Percentiles rank a stretch among this genome's conserved stretches.
These are phyloP conservation scores for Pelargonium nanum DNA, from an alignment of 345 rosid genomes.

Conservation along the genomic window DNA sequence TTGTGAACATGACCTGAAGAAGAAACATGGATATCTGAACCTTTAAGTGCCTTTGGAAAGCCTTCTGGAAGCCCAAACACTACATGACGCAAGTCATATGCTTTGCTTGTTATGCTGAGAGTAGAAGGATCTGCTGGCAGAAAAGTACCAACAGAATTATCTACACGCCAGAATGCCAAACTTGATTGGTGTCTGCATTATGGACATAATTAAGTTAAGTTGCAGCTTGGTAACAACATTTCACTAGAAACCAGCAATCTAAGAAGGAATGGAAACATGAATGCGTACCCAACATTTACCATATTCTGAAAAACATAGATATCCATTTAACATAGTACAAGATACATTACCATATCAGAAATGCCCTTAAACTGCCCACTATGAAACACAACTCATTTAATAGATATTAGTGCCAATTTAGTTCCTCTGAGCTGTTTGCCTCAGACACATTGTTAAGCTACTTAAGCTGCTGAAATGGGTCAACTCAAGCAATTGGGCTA, in stretches of 20 bases:
- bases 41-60: constrained; percentile 26
- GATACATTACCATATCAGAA: too few species aligned
- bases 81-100: constrained; percentile 66
- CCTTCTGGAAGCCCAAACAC: constrained; percentile 47
- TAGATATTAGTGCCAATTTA: too few species aligned
- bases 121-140: constrained; percentile 61
- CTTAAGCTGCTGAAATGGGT: too few species aligned
- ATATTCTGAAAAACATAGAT: too few species aligned
- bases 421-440: too few species aligned
- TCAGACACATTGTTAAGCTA: too few species aligned
- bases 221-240: too few species aligned
- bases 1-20: constrained; percentile 23
- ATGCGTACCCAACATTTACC: too few species aligned
- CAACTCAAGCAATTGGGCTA: too few species aligned
- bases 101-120: constrained; percentile 40
- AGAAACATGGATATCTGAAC: constrained; percentile 23
- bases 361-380: too few species aligned
- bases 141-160: constrained; percentile 75
- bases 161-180: constrained; percentile 88
- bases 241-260: background rate
- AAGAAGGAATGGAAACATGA: background rate
- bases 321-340: too few species aligned
- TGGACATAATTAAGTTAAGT: constrained; percentile 1
- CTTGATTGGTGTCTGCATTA: constrained; percentile 51
- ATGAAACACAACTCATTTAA: too few species aligned